Percentiles rank a stretch among this genome's conserved stretches.
phyloP scores from a whole-genome alignment of 768 basidiomycete genomes.

The Rhodotorula taiwanensis region DNA sequence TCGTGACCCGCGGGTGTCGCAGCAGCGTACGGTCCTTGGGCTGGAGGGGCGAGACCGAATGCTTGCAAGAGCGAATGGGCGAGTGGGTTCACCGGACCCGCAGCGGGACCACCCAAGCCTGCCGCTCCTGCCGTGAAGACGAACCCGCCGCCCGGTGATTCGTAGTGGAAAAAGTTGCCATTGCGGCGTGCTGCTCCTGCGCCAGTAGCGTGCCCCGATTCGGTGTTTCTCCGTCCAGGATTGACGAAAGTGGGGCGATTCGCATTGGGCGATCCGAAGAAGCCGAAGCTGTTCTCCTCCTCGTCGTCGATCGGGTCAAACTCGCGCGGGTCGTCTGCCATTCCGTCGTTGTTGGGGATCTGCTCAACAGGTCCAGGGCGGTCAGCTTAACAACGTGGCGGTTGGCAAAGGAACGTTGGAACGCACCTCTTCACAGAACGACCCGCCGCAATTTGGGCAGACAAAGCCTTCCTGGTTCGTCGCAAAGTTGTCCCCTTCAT shows the following conservation, averaged over 20 bases:
- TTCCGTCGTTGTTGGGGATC: slow-evolving; percentile 12
- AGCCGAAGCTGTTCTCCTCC: neutral
- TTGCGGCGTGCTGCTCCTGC: neutral
- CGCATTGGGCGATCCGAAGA: neutral
- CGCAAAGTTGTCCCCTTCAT: slow-evolving; percentile 2
- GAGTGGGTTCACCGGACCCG: slow-evolving; percentile 9
- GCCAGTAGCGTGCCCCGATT: neutral
- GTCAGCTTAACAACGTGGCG: neutral
- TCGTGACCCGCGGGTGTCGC: neutral
- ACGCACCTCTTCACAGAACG: slow-evolving; percentile 8
- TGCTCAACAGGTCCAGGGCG: neutral
- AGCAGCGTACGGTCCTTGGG: neutral
- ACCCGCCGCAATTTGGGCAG: slow-evolving; percentile 3
- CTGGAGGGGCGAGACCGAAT: slow-evolving; percentile 4
- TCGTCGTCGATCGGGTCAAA: slow-evolving; percentile 31
- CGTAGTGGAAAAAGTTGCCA: neutral
- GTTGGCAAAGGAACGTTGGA: neutral
- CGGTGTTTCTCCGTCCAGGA: too few species aligned
- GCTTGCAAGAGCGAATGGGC: slow-evolving; percentile 8
- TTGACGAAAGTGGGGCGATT: too few species aligned
- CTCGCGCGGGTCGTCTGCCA: slow-evolving; percentile 29
- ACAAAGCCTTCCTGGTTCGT: neutral
- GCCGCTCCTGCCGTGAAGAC: neutral
- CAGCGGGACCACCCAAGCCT: neutral
- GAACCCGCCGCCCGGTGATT: neutral